These are phyloP conservation scores for Trichophyton verrucosum DNA, from an alignment of 2,329 filamentous ascomycete genomes.

Conservation along the genomic window DNA sequence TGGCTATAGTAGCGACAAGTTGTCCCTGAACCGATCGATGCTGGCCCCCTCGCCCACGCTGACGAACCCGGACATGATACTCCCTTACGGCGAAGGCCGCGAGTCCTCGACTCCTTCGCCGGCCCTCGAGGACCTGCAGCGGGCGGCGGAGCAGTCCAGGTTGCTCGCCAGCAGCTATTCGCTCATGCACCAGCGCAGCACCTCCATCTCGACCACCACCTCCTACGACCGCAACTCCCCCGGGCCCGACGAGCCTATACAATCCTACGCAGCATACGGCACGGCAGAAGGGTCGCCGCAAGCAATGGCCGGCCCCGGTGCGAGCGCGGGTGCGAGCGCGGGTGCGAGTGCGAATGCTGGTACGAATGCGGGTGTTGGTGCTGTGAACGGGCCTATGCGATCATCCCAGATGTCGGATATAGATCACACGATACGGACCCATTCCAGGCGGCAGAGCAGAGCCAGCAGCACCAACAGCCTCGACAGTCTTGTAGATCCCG, in stretches of 20 bases:
- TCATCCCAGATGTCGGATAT: not conserved
- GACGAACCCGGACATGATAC: constrained; percentile 89
- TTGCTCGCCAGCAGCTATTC: not conserved
- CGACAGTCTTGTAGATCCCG: not conserved
- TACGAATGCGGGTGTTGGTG: not conserved
- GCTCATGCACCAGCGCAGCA: constrained; percentile 1
- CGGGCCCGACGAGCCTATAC: not conserved
- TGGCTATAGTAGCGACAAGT: not conserved
- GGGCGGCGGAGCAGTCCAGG: not conserved
- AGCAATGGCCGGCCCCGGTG: too few species aligned
- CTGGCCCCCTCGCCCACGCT: constrained; percentile 60
- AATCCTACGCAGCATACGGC: not conserved
- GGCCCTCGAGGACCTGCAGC: constrained; percentile 34
- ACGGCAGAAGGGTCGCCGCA: not conserved
- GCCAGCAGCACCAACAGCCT: not conserved
- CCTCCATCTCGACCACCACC: not conserved
- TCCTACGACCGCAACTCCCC: not conserved
- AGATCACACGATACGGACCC: not conserved
- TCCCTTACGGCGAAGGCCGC: constrained; percentile 52
- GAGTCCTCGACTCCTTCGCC: constrained; percentile 39
- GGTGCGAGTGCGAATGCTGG: not conserved
- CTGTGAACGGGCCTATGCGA: not conserved
- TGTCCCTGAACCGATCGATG: not conserved
- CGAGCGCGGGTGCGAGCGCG: too few species aligned
- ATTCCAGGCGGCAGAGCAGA: not conserved